phyloP scores from a whole-genome alignment of 768 basidiomycete species.

The Tulasnella sp. region DNA sequence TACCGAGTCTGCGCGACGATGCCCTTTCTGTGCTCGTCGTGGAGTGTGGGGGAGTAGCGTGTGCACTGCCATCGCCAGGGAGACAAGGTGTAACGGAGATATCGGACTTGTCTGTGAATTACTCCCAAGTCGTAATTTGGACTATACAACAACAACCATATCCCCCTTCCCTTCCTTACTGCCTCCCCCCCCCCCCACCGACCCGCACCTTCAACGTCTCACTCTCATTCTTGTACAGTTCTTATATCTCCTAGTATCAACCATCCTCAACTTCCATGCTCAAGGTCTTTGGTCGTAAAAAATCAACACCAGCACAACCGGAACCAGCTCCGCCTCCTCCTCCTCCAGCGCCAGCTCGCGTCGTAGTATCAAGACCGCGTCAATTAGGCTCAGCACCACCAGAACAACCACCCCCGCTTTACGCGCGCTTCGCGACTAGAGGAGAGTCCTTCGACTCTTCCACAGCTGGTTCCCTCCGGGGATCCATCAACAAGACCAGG shows the following conservation, averaged over 20 bases:
- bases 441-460: constrained; percentile 20
- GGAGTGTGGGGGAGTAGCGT: not conserved
- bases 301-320: not conserved
- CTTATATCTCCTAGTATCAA: not conserved
- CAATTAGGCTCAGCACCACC: not conserved
- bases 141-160: not conserved
- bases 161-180: not conserved
- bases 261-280: not conserved
- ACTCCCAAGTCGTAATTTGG: constrained; percentile 1
- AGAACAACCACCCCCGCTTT: constrained; percentile 11
- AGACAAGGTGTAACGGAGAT: not conserved
- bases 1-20: too few relatives aligned
- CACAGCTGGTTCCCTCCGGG: not conserved
- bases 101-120: not conserved
- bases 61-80: not conserved
- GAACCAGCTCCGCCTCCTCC: not conserved
- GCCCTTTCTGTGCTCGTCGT: too few relatives aligned
- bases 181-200: too few relatives aligned
- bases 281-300: constrained; percentile 4
- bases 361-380: not conserved
- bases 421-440: constrained; percentile 18
- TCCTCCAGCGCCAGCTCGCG: not conserved
- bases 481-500: not conserved
- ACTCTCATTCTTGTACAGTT: not conserved
- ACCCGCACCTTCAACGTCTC: not conserved